These are phyloP conservation scores for Austroboletus olivaceoglutinosus DNA, from an alignment of 1,284 basidiomycete species.

Conservation along the genomic window DNA sequence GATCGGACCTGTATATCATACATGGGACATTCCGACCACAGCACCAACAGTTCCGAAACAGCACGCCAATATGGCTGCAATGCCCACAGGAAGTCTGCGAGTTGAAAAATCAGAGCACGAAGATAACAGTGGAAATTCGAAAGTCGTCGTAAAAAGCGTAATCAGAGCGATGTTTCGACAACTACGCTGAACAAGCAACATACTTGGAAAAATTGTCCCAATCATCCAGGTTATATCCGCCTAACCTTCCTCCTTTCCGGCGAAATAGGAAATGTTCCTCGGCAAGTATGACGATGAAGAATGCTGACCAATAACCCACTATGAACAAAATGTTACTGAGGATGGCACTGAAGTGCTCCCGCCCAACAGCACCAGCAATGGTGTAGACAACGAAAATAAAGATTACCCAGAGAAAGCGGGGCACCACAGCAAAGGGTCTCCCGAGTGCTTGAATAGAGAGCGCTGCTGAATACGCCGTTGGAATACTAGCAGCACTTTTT, in stretches of 20 bases:
- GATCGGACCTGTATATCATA: slow-evolving; percentile 54
- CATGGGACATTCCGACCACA: slow-evolving; percentile 49
- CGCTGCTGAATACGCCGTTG: slow-evolving; percentile 58
- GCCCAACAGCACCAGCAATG: slow-evolving; percentile 59
- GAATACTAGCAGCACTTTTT: slow-evolving; percentile 45
- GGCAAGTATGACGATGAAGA: slow-evolving; percentile 56
- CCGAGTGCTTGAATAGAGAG: slow-evolving; percentile 56
- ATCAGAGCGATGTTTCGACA: no score
- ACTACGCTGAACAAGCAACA: slow-evolving; percentile 5
- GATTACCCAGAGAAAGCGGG: slow-evolving; percentile 60
- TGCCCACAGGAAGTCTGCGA: slow-evolving; percentile 49
- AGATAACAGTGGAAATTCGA: no score
- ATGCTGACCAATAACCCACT: slow-evolving; percentile 62
- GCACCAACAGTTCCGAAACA: slow-evolving; percentile 48
- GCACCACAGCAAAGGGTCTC: slow-evolving; percentile 53
- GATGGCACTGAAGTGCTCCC: slow-evolving; percentile 58
- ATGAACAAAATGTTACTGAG: slow-evolving; percentile 54
- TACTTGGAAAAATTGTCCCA: slow-evolving; percentile 51
- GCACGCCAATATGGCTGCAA: slow-evolving; percentile 51
- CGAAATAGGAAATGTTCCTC: slow-evolving; percentile 62
- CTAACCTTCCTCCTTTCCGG: slow-evolving; percentile 39
- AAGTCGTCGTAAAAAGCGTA: no score
- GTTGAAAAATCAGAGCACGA: not conserved
- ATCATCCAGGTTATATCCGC: slow-evolving; percentile 53
- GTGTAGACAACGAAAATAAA: slow-evolving; percentile 55